Evolutionary conservation across 257 asterid species (phyloP), one percentile per base, ranked within the genome.

Genomic region (Jacaranda copaia): DNA sequence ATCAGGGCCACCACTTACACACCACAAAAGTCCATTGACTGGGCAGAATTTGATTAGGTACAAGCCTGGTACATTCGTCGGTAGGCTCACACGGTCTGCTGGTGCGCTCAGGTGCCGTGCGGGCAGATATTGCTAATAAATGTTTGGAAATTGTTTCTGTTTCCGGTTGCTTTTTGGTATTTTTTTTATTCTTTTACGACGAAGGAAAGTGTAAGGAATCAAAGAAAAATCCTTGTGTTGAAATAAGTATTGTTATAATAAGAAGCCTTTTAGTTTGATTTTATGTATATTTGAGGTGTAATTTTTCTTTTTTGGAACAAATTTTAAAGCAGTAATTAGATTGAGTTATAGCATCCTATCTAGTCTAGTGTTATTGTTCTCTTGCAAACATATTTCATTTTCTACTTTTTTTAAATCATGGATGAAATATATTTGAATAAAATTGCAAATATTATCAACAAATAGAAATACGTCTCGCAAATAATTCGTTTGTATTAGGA

Each of bases 1-100:
- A 52, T 88, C 92, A 38, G 89, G 92, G 4, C 83, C 87, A 7
- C 81, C 84, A 32, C 20, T 88, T 25, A 53, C 25, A 9, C 89
- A 85, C 77, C 12, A 38, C 0, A 78, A 39, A 8, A 55, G 32
- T 42, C 83, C 87, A 5, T 45, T 81, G 76, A 61, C 56, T 0
- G 76, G 77, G 35, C 40, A 60, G 69, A 81, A 80, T 56, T 0
- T 68, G 80, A 79, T 89, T 76, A 61, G 72, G 60, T 87, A 71
- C 82, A 84, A 63, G 86, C 93, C 91, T 3, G 91, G 93, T 16
- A 36, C 89, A 3, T 84, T 16, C 40, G 94, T 66, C 6, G 90
- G 94, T 3, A 78, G 83, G 11, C 89, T 89, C 75, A 85, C 94
- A 0, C 80, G 87, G 4, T 72, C 19, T 14, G 76, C 94, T 12